Evolutionary conservation across 2,329 filamentous ascomycete genomes (phyloP).

Genomic region (Amesomyces nigricolor): DNA sequence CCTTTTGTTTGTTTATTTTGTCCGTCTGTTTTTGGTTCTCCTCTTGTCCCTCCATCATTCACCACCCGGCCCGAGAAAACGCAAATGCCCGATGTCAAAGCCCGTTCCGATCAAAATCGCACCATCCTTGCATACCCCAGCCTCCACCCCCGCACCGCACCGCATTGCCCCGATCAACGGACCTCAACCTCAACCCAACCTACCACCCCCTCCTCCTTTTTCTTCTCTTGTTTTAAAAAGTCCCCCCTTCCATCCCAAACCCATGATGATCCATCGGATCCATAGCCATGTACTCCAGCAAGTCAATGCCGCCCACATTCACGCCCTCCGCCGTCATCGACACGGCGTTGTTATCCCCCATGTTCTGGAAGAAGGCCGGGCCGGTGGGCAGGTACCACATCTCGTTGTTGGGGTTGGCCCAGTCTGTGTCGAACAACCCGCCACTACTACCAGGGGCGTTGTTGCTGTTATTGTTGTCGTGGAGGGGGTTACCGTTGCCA

Average conservation of each 20-base stretch:
- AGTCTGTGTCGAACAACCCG: slow-evolving; percentile 45
- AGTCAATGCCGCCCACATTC: slow-evolving; percentile 59
- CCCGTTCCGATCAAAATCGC: too few species aligned
- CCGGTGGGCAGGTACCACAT: slow-evolving; percentile 65
- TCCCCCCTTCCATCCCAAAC: slow-evolving; percentile 23
- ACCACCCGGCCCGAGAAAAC: too few species aligned
- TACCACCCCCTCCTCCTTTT: too few species aligned
- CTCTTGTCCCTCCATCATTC: too few species aligned
- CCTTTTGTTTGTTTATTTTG: too few species aligned
- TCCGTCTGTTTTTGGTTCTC: too few species aligned
- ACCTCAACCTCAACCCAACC: too few species aligned
- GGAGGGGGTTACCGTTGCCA: too few species aligned
- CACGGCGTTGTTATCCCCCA: slow-evolving; percentile 49
- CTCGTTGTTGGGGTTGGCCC: slow-evolving; percentile 50
- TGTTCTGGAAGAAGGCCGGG: slow-evolving; percentile 59
- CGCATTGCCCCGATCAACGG: too few species aligned
- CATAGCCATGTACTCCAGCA: slow-evolving; percentile 65
- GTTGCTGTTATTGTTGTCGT: neutral
- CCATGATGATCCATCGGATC: slow-evolving; percentile 34
- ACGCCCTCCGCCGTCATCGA: slow-evolving; percentile 64
- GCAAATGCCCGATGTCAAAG: too few species aligned
- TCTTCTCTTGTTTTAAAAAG: slow-evolving; percentile 11
- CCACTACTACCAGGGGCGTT: slow-evolving; percentile 1
- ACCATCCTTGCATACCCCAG: too few species aligned
- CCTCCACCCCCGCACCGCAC: too few species aligned